Evolutionary conservation across 2,329 filamentous ascomycete species (phyloP).

Genomic region (Rachicladosporium sp.): DNA sequence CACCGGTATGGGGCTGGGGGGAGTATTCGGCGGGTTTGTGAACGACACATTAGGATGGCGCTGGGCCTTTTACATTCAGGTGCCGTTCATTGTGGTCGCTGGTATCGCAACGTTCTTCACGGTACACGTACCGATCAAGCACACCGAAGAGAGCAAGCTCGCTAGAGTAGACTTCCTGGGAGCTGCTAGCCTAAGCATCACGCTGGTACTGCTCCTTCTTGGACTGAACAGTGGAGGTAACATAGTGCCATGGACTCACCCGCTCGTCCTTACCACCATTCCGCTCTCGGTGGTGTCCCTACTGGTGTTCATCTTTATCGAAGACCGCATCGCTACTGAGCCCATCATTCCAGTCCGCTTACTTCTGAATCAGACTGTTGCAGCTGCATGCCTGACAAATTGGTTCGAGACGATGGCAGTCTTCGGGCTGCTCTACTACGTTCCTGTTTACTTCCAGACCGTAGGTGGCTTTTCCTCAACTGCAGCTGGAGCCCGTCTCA

Average conservation of each 20-base stretch:
- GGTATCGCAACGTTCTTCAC: slow-evolving; percentile 26
- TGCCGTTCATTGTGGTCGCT: slow-evolving; percentile 65
- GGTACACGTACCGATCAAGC: slow-evolving; percentile 55
- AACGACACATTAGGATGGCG: slow-evolving; percentile 65
- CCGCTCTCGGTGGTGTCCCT: slow-evolving; percentile 54
- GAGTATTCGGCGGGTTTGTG: slow-evolving; percentile 63
- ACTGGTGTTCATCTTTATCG: slow-evolving; percentile 57
- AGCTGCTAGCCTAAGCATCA: slow-evolving; percentile 51
- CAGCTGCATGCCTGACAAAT: slow-evolving; percentile 64
- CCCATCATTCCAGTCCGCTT: slow-evolving; percentile 73
- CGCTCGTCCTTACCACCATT: slow-evolving; percentile 59
- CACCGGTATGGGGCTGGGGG: slow-evolving; percentile 65
- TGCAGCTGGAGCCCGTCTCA: slow-evolving; percentile 55
- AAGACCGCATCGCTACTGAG: slow-evolving; percentile 53
- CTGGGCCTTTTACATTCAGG: slow-evolving; percentile 60
- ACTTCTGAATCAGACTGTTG: slow-evolving; percentile 59
- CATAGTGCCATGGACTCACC: slow-evolving; percentile 69
- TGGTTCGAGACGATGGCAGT: slow-evolving; percentile 65
- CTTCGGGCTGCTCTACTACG: slow-evolving; percentile 64
- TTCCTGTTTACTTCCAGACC: slow-evolving; percentile 73
- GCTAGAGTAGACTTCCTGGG: slow-evolving; percentile 72
- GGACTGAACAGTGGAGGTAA: slow-evolving; percentile 77
- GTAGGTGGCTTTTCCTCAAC: slow-evolving; percentile 61
- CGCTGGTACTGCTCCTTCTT: slow-evolving; percentile 60
- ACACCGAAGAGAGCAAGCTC: slow-evolving; percentile 56